A percentile compares a stretch with the other conserved stretches of the same genome.
These are phyloP conservation scores for Phytopythium mirpurense DNA, from an alignment of 352 stramenopile genomes.

Conservation along the genomic window DNA sequence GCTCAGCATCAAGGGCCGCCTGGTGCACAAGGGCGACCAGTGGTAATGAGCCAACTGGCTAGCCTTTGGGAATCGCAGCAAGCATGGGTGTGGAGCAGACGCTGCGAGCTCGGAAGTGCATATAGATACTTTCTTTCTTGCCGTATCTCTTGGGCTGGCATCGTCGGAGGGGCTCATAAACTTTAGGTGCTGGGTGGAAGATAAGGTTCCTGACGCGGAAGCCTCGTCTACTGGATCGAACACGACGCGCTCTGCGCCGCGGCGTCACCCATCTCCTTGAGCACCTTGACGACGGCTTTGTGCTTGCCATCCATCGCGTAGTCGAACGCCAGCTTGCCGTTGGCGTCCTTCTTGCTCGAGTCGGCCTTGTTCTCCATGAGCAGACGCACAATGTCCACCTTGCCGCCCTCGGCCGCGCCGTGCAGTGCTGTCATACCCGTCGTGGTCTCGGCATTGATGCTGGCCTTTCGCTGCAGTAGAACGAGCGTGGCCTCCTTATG, in stretches of 20 bases:
- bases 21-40: slow-evolving; percentile 79
- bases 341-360: slow-evolving; percentile 84
- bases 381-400: slow-evolving; percentile 89
- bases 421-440: slow-evolving; percentile 89
- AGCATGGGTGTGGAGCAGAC: not conserved
- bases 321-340: slow-evolving; percentile 90
- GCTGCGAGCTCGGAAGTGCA: not conserved
- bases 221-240: slow-evolving; percentile 62
- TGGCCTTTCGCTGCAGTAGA: slow-evolving; percentile 77
- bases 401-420: slow-evolving; percentile 85
- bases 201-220: not conserved
- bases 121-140: not conserved
- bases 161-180: slow-evolving; percentile 1
- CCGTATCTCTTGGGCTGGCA: not conserved
- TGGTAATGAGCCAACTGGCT: slow-evolving; percentile 29
- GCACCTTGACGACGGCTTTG: slow-evolving; percentile 88
- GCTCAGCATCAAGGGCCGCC: slow-evolving; percentile 82
- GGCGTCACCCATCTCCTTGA: slow-evolving; percentile 92
- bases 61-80: not conserved
- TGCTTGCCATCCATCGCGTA: slow-evolving; percentile 91
- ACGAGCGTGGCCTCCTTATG: slow-evolving; percentile 89
- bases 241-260: slow-evolving; percentile 81
- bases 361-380: slow-evolving; percentile 90
- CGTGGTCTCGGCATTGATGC: slow-evolving; percentile 88
- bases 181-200: not conserved